phyloP scores from a whole-genome alignment of 1,139 yeast genomes.

The Taphrina wiesneri region DNA sequence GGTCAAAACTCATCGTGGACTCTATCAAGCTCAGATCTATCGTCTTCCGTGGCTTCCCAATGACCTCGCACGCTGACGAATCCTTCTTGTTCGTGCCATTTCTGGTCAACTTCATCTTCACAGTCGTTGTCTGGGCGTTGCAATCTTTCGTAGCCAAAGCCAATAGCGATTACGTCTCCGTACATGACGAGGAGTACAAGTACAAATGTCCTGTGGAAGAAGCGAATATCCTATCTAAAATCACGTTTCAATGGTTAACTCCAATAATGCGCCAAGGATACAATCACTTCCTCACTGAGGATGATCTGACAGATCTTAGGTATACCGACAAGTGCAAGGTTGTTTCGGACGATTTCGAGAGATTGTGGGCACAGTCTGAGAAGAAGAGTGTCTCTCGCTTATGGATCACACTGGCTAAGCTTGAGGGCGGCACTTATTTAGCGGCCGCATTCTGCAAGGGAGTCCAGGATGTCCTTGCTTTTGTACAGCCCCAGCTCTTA shows the following conservation, averaged over 20 bases:
- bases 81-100: conserved; percentile 38
- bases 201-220: conserved; percentile 71
- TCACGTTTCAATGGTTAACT: conserved; percentile 90
- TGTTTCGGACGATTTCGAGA: conserved; percentile 63
- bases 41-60: conserved; percentile 38
- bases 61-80: conserved; percentile 26
- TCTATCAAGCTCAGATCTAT: conserved; percentile 37
- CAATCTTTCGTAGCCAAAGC: conserved; percentile 33
- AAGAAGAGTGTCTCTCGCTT: conserved; percentile 62
- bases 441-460: conserved; percentile 78
- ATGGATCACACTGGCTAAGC: conserved; percentile 58
- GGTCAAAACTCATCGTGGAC: conserved; percentile 53
- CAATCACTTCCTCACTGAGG: conserved; percentile 65
- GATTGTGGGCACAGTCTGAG: conserved; percentile 62
- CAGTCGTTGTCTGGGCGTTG: conserved; percentile 31
- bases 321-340: conserved; percentile 56
- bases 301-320: conserved; percentile 82
- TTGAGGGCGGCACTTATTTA: conserved; percentile 71
- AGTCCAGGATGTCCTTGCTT: conserved; percentile 76
- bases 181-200: conserved; percentile 46
- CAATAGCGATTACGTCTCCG: conserved; percentile 13
- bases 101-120: conserved; percentile 36
- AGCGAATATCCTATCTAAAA: conserved; percentile 79
- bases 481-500: conserved; percentile 84
- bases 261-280: conserved; percentile 85